A percentile compares a stretch with the other conserved stretches of the same genome.
Evolutionary conservation across 2,329 filamentous ascomycete genomes (phyloP).

Genomic region (Fonsecaea pugnacius): DNA sequence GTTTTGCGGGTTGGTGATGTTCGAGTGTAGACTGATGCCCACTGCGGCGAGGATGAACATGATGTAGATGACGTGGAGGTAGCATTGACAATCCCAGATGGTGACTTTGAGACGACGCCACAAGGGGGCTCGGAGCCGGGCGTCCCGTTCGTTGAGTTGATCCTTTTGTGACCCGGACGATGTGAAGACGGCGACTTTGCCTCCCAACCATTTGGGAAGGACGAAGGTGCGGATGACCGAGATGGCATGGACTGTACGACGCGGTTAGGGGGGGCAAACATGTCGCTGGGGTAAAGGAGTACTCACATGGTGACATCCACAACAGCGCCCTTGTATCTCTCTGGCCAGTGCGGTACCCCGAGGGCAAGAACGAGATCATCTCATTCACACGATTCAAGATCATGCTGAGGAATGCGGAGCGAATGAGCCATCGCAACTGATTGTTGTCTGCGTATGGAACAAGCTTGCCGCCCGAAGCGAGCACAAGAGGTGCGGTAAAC

Average conservation of each 20-base stretch:
- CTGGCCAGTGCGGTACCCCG: constrained; percentile 60
- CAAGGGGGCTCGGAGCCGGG: constrained; percentile 41
- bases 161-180: constrained; percentile 59
- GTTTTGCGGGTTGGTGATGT: constrained; percentile 42
- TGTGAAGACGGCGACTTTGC: constrained; percentile 58
- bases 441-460: constrained; percentile 55
- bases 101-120: constrained; percentile 56
- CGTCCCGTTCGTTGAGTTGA: constrained; percentile 59
- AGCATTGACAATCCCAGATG: constrained; percentile 56
- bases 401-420: constrained; percentile 53
- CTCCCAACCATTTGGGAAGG: constrained; percentile 60
- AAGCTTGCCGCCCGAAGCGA: constrained; percentile 58
- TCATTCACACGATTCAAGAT: constrained; percentile 56
- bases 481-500: constrained; percentile 58
- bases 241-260: constrained; percentile 39
- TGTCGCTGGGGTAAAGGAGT: background rate
- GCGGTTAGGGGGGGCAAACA: background rate
- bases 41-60: constrained; percentile 53
- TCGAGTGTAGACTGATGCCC: constrained; percentile 19
- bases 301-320: constrained; percentile 61
- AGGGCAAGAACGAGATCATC: constrained; percentile 57
- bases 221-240: constrained; percentile 19
- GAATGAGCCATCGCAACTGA: constrained; percentile 59
- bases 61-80: constrained; percentile 57
- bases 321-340: constrained; percentile 57